Evolutionary conservation across 345 rosid genomes (phyloP).

Genomic region (Citrus medica): DNA sequence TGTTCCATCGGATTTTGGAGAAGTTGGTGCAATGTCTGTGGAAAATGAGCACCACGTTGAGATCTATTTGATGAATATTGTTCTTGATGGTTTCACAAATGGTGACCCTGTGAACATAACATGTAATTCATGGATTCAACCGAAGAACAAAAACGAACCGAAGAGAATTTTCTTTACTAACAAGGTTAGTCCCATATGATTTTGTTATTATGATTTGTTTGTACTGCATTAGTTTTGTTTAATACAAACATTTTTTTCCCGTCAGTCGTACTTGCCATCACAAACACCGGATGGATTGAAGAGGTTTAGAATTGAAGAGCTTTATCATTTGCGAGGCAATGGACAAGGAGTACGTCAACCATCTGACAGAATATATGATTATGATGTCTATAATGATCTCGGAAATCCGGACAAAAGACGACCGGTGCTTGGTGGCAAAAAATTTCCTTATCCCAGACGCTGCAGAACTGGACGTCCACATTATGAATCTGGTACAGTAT

Average conservation of each 20-base stretch:
- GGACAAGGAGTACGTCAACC: slow-evolving; percentile 33
- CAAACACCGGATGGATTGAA: slow-evolving; percentile 37
- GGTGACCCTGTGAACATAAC: slow-evolving; percentile 42
- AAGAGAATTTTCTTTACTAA: slow-evolving; percentile 62
- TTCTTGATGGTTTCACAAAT: slow-evolving; percentile 33
- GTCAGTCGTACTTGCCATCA: slow-evolving; percentile 33
- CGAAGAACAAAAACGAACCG: slow-evolving; percentile 39
- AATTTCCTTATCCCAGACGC: slow-evolving; percentile 54
- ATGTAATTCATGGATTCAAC: slow-evolving; percentile 64
- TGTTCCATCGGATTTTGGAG: slow-evolving; percentile 53
- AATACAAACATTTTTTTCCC: too few relatives aligned
- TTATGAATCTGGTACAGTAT: slow-evolving; percentile 18
- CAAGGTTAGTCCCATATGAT: slow-evolving; percentile 28
- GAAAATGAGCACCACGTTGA: slow-evolving; percentile 76
- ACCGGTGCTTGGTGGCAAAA: slow-evolving; percentile 26
- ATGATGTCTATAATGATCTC: slow-evolving; percentile 38
- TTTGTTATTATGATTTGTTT: neutral
- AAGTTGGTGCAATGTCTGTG: slow-evolving; percentile 53
- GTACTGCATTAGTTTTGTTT: neutral
- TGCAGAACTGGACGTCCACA: slow-evolving; percentile 50
- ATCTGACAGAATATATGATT: slow-evolving; percentile 38
- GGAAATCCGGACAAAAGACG: slow-evolving; percentile 30
- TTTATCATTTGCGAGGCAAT: slow-evolving; percentile 28
- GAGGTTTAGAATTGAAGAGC: slow-evolving; percentile 32
- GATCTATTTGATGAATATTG: slow-evolving; percentile 48